Evolutionary conservation across 202 grass and related monocot species (phyloP), one percentile per base, ranked within the genome.

Genomic region (Eragrostis tef): DNA sequence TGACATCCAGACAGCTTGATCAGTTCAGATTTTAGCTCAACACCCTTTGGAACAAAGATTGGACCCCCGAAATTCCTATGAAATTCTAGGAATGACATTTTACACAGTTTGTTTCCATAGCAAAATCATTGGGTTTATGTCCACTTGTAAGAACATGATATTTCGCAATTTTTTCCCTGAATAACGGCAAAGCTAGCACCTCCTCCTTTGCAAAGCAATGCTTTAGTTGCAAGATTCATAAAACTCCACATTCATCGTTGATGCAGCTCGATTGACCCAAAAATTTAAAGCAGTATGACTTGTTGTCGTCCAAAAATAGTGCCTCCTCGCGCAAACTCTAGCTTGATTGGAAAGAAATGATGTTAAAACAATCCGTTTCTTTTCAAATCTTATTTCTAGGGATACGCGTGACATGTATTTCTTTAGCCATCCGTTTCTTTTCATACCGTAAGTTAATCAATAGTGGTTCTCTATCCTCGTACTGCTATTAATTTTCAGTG

Each of bases 341-440:
- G 59, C 76, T 73, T 80, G 39, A 66, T 86, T 41, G 21, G 76
- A 24, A 86, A 65, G 60, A 67, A 80, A 73, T 39, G 36, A 48
- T 22, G 36, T 65, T 80, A 19, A 66, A 9, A 13, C 36, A n/a
- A n/a, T n/a, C n/a, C n/a, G n/a, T n/a, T n/a, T n/a, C n/a, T n/a
- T n/a, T n/a, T n/a, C n/a, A 58, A 44, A 16, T 62, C 27, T 9
- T 71, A 5, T 29, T n/a, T 19, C 31, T 56, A 7, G 77, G 63
- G 14, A 65, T 78, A 26, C n/a, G 27, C 20, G 13, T 12, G 12
- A 42, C 27, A 21, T 19, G 19, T 45, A 70, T 45, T 58, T 58
- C 26, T 50, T 51, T 26, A 47, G 12, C n/a, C 19, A 71, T 61
- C 25, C 11, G 24, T 71, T 67, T 29, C 22, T 43, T 31, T 67